A percentile compares a stretch with the other conserved stretches of the same genome.
These are phyloP conservation scores for Pigoraptor vietnamica DNA, from an alignment of 78 protist species.

Conservation along the genomic window DNA sequence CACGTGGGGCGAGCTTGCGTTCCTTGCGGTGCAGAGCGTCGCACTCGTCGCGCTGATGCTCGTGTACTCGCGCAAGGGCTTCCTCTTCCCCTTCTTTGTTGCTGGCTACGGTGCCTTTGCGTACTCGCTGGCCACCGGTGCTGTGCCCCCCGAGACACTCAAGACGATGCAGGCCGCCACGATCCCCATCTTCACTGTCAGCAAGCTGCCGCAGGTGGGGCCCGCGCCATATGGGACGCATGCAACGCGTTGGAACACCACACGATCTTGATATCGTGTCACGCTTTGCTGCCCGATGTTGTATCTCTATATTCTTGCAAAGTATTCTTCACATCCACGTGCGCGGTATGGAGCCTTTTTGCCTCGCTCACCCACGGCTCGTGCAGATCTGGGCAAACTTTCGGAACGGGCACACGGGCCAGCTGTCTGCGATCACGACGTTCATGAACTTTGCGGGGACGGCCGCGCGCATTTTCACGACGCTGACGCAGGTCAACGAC, in stretches of 20 bases:
- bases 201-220: slow-evolving; percentile 8
- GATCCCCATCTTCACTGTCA: neutral
- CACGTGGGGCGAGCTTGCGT: slow-evolving; percentile 50
- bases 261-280: neutral
- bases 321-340: slow-evolving; percentile 3
- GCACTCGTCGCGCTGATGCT: slow-evolving; percentile 41
- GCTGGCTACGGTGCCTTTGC: neutral
- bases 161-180: neutral
- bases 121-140: neutral
- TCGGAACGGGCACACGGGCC: slow-evolving; percentile 50
- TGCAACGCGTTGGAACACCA: neutral
- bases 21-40: slow-evolving; percentile 34
- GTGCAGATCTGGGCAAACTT: slow-evolving; percentile 36
- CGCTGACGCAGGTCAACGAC: slow-evolving; percentile 58
- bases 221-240: too few species aligned
- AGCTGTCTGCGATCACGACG: slow-evolving; percentile 58
- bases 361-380: slow-evolving; percentile 21
- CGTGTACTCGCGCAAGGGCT: slow-evolving; percentile 11
- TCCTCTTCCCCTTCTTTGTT: neutral
- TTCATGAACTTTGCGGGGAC: slow-evolving; percentile 63
- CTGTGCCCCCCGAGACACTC: neutral
- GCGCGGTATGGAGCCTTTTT: too few species aligned
- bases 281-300: neutral
- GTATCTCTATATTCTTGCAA: slow-evolving; percentile 7
- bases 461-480: slow-evolving; percentile 77